phyloP scores from a whole-genome alignment of 2,329 filamentous ascomycete species.

The Elsinoe arachidis region DNA sequence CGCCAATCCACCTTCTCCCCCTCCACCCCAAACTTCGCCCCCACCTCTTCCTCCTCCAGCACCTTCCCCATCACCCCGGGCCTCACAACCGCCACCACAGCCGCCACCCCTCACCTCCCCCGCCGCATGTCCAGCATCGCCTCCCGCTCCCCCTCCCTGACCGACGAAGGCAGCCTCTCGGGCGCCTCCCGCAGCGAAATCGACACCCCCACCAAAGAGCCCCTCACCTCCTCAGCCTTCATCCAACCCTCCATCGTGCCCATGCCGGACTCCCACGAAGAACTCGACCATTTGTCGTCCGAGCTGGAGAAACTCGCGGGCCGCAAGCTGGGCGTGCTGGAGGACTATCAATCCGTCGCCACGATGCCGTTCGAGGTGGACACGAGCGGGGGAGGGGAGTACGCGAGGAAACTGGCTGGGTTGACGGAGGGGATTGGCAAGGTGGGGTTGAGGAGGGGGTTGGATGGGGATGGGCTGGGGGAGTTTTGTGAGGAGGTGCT shows the following conservation, averaged over 20 bases:
- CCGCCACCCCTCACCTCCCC: background rate
- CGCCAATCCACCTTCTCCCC: background rate
- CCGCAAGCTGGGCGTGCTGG: constrained; percentile 7
- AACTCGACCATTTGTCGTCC: background rate
- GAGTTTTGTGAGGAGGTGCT: background rate
- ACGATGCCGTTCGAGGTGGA: background rate
- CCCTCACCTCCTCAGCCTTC: background rate
- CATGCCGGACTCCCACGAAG: background rate
- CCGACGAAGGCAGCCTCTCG: constrained; percentile 5
- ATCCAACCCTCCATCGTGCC: background rate
- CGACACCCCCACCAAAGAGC: constrained; percentile 9
- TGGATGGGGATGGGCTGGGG: constrained; percentile 3
- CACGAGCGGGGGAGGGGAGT: background rate
- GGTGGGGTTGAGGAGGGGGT: constrained; percentile 2
- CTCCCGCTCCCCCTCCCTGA: constrained; percentile 7
- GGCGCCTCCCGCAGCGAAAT: constrained; percentile 10
- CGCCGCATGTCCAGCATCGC: background rate
- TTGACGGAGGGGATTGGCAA: background rate
- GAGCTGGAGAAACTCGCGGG: constrained; percentile 9
- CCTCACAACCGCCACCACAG: constrained; percentile 2
- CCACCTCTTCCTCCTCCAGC: constrained; percentile 6
- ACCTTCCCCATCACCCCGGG: background rate
- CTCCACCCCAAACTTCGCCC: constrained; percentile 10
- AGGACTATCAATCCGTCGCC: constrained; percentile 1
- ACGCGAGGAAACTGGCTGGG: background rate